A percentile compares a stretch with the other conserved stretches of the same genome.
These are phyloP conservation scores for Psilocybe tampanensis DNA, from an alignment of 768 basidiomycete genomes.

Conservation along the genomic window DNA sequence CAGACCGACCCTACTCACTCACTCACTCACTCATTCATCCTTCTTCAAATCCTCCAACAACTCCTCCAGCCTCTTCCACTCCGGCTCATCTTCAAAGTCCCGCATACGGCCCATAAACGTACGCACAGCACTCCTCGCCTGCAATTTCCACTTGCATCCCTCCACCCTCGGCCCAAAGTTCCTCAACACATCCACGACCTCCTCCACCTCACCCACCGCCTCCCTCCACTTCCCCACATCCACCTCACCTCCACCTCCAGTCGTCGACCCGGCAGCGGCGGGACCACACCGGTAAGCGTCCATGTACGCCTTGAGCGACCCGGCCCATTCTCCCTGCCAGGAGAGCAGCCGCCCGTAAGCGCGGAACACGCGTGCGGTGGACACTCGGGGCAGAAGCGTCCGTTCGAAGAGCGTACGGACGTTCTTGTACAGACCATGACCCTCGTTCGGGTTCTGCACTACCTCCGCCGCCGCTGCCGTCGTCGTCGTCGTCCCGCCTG, in stretches of 20 bases:
- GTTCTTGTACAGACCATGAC: conserved; percentile 63
- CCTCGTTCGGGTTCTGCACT: conserved; percentile 57
- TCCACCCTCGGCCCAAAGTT: conserved; percentile 79
- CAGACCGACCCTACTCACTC: too few relatives aligned
- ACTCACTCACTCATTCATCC: conserved; percentile 4
- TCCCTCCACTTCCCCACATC: conserved; percentile 72
- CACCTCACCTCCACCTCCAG: conserved; percentile 63
- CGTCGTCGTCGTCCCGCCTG: conserved; percentile 19
- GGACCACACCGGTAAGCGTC: conserved; percentile 79
- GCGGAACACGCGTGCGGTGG: conserved; percentile 77
- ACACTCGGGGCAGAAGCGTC: conserved; percentile 81
- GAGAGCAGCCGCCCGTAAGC: conserved; percentile 82
- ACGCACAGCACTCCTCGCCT: conserved; percentile 84
- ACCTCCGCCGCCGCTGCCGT: conserved; percentile 22
- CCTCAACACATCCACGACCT: conserved; percentile 79
- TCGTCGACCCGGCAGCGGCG: conserved; percentile 37
- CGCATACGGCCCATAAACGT: conserved; percentile 87
- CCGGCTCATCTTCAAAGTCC: conserved; percentile 88
- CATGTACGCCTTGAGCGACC: conserved; percentile 80
- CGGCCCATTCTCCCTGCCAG: conserved; percentile 73
- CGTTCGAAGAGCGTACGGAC: conserved; percentile 76
- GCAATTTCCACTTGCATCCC: conserved; percentile 75
- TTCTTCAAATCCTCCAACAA: conserved; percentile 65
- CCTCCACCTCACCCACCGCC: conserved; percentile 78
- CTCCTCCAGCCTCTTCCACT: conserved; percentile 71